A percentile compares a stretch with the other conserved stretches of the same genome.
These are phyloP conservation scores for Ceratocystis colombiana DNA, from an alignment of 2,329 filamentous ascomycete genomes.

Conservation along the genomic window DNA sequence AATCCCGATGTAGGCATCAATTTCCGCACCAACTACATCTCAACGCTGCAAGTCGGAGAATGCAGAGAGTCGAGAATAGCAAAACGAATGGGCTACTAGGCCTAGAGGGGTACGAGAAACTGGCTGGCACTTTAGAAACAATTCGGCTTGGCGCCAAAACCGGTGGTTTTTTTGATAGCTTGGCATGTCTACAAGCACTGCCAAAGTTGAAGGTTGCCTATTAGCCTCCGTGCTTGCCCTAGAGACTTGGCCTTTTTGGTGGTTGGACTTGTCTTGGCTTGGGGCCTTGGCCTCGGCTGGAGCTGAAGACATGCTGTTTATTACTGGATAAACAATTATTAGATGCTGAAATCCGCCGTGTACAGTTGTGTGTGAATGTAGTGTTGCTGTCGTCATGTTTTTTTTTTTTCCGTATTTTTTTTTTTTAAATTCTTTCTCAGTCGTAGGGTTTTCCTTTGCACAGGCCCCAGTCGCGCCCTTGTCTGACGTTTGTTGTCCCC, in stretches of 20 bases:
- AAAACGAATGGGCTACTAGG: too few species aligned
- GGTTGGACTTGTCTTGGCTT: neutral
- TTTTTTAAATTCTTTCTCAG: neutral
- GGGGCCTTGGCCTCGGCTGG: neutral
- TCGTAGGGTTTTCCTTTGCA: neutral
- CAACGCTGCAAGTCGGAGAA: too few species aligned
- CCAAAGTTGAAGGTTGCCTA: neutral
- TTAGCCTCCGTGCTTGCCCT: neutral
- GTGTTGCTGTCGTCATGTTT: neutral
- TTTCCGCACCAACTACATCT: too few species aligned
- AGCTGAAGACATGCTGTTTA: neutral
- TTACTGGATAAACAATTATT: slow-evolving; percentile 12
- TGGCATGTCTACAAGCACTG: neutral
- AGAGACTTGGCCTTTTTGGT: slow-evolving; percentile 2
- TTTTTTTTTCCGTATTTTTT: neutral
- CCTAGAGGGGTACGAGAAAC: neutral
- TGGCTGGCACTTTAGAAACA: slow-evolving; percentile 13
- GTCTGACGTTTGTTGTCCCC: slow-evolving; percentile 10
- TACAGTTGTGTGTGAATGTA: neutral
- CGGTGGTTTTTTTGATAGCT: slow-evolving; percentile 12
- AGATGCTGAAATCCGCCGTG: neutral
- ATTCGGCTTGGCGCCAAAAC: neutral
- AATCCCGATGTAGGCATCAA: too few species aligned
- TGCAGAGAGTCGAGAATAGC: too few species aligned
- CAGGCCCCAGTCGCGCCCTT: slow-evolving; percentile 8